Percentiles rank a stretch among this genome's conserved stretches.
Evolutionary conservation across 2,329 filamentous ascomycete genomes (phyloP).

Genomic region (Zasmidium citrigriseum): DNA sequence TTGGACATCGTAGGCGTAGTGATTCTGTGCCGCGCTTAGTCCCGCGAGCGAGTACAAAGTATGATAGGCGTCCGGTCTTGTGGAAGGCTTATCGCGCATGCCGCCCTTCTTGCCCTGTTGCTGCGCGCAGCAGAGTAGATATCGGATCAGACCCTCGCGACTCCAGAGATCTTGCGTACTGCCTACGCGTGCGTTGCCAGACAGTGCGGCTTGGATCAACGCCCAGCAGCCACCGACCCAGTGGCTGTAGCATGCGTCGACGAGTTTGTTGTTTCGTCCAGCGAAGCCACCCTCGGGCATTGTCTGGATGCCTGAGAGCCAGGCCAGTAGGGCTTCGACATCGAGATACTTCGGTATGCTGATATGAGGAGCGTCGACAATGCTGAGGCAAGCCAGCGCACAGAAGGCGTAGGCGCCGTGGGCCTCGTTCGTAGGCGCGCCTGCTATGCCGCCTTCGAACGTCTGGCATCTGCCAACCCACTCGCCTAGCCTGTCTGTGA

Average conservation of each 20-base stretch:
- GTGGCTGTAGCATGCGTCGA: conserved; percentile 97
- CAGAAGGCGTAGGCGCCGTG: conserved; percentile 98
- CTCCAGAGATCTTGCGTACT: conserved; percentile 62
- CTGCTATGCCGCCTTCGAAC: conserved; percentile 91
- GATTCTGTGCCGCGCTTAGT: conserved; percentile 77
- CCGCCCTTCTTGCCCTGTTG: conserved; percentile 69
- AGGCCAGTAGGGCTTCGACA: conserved; percentile 73
- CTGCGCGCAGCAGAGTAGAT: conserved; percentile 88
- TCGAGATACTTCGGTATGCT: conserved; percentile 77
- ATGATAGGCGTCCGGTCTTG: conserved; percentile 88
- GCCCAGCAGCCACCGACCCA: conserved; percentile 98
- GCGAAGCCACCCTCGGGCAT: conserved; percentile 90
- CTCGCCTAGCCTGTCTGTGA: conserved; percentile 73
- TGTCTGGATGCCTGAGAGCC: conserved; percentile 88
- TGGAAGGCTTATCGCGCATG: conserved; percentile 88
- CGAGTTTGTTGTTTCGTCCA: conserved; percentile 94
- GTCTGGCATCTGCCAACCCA: conserved; percentile 90
- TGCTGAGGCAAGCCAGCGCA: conserved; percentile 82
- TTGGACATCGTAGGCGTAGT: conserved; percentile 47
- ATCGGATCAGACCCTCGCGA: conserved; percentile 80
- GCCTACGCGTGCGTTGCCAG: conserved; percentile 46
- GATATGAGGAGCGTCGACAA: conserved; percentile 76
- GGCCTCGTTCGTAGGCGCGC: conserved; percentile 81
- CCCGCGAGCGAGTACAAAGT: conserved; percentile 89
- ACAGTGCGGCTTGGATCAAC: conserved; percentile 76